Evolutionary conservation across 805 yeast species (phyloP).

Genomic region (Candida krabiensis): DNA sequence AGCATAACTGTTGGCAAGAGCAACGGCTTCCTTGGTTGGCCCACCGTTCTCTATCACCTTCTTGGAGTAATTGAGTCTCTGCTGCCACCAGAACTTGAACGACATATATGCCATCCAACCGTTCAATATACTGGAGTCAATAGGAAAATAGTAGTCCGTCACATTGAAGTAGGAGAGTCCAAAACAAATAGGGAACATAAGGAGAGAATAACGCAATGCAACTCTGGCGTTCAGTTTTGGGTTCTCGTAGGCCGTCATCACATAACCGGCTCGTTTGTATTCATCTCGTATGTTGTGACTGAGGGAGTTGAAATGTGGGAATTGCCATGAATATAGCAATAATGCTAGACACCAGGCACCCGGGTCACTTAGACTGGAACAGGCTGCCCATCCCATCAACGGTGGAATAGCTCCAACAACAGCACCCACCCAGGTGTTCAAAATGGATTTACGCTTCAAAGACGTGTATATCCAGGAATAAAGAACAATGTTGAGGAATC

Average conservation of each 20-base stretch:
- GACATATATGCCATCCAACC: slow-evolving; percentile 85
- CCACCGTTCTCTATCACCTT: slow-evolving; percentile 34
- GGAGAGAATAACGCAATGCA: slow-evolving; percentile 82
- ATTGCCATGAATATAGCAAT: slow-evolving; percentile 94
- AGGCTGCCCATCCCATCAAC: slow-evolving; percentile 98
- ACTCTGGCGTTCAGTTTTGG: slow-evolving; percentile 93
- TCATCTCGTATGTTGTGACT: slow-evolving; percentile 87
- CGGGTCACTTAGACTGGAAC: slow-evolving; percentile 76
- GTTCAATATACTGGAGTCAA: slow-evolving; percentile 82
- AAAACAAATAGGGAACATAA: slow-evolving; percentile 91
- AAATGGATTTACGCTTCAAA: slow-evolving; percentile 76
- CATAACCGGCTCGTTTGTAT: slow-evolving; percentile 90
- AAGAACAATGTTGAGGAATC: slow-evolving; percentile 72
- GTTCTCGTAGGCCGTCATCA: slow-evolving; percentile 94
- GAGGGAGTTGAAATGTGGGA: slow-evolving; percentile 93
- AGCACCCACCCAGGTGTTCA: slow-evolving; percentile 98
- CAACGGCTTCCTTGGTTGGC: slow-evolving; percentile 56
- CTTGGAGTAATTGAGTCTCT: slow-evolving; percentile 53
- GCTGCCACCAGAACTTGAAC: slow-evolving; percentile 83
- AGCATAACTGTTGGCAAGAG: slow-evolving; percentile 67
- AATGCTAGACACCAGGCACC: slow-evolving; percentile 96
- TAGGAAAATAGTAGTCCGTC: slow-evolving; percentile 75
- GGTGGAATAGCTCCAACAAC: slow-evolving; percentile 99
- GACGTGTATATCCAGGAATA: slow-evolving; percentile 93
- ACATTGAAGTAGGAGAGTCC: slow-evolving; percentile 77